Percentiles rank a stretch among this genome's conserved stretches.
phyloP scores from a whole-genome alignment of 2,329 filamentous ascomycete genomes.

The Sporothrix inflata region DNA sequence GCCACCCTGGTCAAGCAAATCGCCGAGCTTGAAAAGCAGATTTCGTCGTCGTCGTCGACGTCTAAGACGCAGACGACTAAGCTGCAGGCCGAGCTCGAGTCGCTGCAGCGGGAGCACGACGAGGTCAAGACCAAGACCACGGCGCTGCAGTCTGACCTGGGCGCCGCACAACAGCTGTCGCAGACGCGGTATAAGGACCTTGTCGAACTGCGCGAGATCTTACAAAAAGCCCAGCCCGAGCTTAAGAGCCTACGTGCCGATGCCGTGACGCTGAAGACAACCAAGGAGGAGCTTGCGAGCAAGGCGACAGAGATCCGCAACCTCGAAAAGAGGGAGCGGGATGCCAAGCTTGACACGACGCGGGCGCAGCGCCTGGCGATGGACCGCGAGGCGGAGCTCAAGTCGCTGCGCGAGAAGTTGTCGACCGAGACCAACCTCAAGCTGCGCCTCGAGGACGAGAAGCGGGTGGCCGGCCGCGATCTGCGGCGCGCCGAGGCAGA shows the following conservation, averaged over 20 bases:
- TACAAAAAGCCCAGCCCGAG: constrained; percentile 87
- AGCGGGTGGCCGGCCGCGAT: constrained; percentile 74
- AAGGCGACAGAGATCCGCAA: constrained; percentile 66
- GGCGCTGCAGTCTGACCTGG: constrained; percentile 78
- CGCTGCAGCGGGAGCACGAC: constrained; percentile 60
- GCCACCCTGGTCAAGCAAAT: constrained; percentile 65
- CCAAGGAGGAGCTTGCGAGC: constrained; percentile 71
- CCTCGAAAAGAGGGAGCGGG: constrained; percentile 82
- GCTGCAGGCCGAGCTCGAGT: constrained; percentile 63
- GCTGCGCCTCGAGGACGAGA: constrained; percentile 76
- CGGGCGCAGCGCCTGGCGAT: constrained; percentile 69
- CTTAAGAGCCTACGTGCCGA: constrained; percentile 78
- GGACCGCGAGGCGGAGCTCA: constrained; percentile 79
- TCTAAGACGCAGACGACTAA: constrained; percentile 53
- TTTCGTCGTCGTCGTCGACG: constrained; percentile 47
- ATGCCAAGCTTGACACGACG: constrained; percentile 74
- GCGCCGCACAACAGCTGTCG: constrained; percentile 82
- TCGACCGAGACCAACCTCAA: constrained; percentile 72
- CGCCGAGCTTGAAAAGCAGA: constrained; percentile 70
- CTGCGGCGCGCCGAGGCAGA: constrained; percentile 77
- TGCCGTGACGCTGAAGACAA: constrained; percentile 70
- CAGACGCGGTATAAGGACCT: constrained; percentile 87
- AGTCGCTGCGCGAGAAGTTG: constrained; percentile 76
- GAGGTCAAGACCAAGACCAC: constrained; percentile 71
- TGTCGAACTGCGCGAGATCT: constrained; percentile 73